These are phyloP conservation scores for Boletellus emodensis DNA, from an alignment of 768 basidiomycete species.

Conservation along the genomic window DNA sequence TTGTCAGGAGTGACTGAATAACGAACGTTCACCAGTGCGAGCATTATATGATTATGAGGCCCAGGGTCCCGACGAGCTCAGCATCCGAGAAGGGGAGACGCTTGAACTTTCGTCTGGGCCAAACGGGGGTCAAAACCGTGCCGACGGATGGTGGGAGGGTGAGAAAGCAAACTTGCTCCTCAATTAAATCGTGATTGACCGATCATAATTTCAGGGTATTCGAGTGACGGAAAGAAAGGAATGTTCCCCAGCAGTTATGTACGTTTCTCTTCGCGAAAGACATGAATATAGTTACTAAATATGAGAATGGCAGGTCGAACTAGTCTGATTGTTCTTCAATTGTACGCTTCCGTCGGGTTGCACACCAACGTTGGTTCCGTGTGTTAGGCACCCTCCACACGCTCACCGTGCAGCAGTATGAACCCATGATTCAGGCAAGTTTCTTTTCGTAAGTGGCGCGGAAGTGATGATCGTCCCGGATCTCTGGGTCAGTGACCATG, in stretches of 20 bases:
- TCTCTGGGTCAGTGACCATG: constrained; percentile 15
- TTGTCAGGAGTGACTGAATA: constrained; percentile 1
- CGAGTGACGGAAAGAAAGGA: constrained; percentile 58
- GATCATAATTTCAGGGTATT: constrained; percentile 47
- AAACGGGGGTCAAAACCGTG: constrained; percentile 61
- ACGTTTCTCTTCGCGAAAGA: constrained; percentile 32
- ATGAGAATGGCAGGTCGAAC: constrained; percentile 44
- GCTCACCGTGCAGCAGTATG: constrained; percentile 15
- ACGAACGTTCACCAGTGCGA: constrained; percentile 48
- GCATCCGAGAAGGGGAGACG: constrained; percentile 54
- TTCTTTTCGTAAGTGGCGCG: constrained; percentile 30
- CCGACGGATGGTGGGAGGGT: constrained; percentile 89
- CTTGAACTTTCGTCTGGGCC: constrained; percentile 63
- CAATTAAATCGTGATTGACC: constrained; percentile 21
- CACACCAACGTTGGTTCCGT: constrained; percentile 20
- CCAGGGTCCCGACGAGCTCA: constrained; percentile 68
- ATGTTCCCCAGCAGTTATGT: constrained; percentile 91
- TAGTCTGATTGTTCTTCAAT: constrained; percentile 29
- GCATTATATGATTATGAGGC: constrained; percentile 78
- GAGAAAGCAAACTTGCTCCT: constrained; percentile 25
- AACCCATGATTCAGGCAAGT: constrained; percentile 12
- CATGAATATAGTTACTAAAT: constrained; percentile 21
- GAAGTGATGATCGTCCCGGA: constrained; percentile 23
- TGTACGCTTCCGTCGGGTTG: constrained; percentile 6
- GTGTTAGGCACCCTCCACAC: constrained; percentile 22